phyloP scores from a whole-genome alignment of 2,329 filamentous ascomycete species.

The Paraconiothyrium brasiliense region DNA sequence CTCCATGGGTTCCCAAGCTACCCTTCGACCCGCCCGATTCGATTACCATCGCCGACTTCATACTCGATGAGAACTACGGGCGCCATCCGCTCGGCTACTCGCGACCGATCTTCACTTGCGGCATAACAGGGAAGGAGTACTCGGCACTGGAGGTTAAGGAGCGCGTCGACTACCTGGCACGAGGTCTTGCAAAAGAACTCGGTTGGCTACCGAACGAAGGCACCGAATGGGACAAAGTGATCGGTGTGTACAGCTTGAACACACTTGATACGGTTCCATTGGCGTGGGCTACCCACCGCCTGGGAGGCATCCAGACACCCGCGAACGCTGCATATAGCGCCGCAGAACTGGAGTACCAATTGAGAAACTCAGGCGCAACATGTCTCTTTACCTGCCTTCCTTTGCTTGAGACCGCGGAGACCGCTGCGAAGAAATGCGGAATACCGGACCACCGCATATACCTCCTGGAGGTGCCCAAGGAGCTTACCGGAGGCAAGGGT shows the following conservation, averaged over 20 bases:
- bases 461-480: conserved; percentile 72
- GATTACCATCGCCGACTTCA: conserved; percentile 78
- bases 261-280: conserved; percentile 80
- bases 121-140: conserved; percentile 74
- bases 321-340: conserved; percentile 79
- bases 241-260: conserved; percentile 81
- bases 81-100: conserved; percentile 71
- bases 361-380: conserved; percentile 73
- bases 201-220: conserved; percentile 75
- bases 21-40: conserved; percentile 75
- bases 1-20: conserved; percentile 69
- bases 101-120: conserved; percentile 78
- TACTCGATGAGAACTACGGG: conserved; percentile 76
- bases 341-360: conserved; percentile 75
- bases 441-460: conserved; percentile 73
- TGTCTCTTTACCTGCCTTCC: conserved; percentile 77
- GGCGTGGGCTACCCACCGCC: conserved; percentile 76
- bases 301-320: conserved; percentile 77
- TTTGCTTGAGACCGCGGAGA: conserved; percentile 70
- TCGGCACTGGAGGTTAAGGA: conserved; percentile 70
- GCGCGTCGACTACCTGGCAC: conserved; percentile 72
- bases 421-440: conserved; percentile 69
- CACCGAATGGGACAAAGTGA: conserved; percentile 82
- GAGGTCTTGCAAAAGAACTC: conserved; percentile 74
- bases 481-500: conserved; percentile 59